phyloP scores from a whole-genome alignment of 2,329 filamentous ascomycete species.

The Waltergamsia citrina region DNA sequence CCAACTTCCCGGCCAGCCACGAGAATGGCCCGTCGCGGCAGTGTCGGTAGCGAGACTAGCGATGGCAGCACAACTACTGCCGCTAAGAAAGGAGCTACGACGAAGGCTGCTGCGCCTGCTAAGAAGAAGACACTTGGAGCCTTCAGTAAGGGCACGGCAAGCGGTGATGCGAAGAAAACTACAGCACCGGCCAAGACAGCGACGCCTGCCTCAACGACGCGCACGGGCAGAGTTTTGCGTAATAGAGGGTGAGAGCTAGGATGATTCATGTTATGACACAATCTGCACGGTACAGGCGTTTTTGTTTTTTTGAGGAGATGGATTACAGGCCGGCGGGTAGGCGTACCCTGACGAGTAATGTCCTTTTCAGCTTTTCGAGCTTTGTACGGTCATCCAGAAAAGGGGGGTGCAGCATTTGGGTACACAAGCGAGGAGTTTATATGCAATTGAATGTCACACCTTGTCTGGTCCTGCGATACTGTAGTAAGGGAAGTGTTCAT shows the following conservation, averaged over 20 bases:
- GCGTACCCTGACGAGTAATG: not conserved
- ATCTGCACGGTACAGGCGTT: constrained; percentile 2
- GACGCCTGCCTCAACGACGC: constrained; percentile 29
- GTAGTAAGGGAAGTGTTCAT: too few relatives aligned
- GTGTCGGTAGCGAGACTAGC: constrained; percentile 53
- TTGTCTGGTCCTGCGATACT: too few relatives aligned
- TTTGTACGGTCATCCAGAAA: too few relatives aligned
- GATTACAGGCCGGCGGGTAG: not conserved
- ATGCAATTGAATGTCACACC: not conserved
- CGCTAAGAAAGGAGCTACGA: constrained; percentile 40
- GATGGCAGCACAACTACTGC: constrained; percentile 57
- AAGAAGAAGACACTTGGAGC: constrained; percentile 43
- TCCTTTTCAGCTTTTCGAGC: too few relatives aligned
- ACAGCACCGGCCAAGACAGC: constrained; percentile 28
- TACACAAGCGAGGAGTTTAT: not conserved
- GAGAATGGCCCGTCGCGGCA: constrained; percentile 42
- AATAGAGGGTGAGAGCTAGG: constrained; percentile 32
- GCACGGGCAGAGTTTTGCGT: constrained; percentile 43
- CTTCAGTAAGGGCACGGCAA: constrained; percentile 39
- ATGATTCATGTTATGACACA: not conserved
- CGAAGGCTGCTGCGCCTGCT: constrained; percentile 22
- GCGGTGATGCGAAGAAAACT: constrained; percentile 38
- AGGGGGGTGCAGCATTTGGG: not conserved
- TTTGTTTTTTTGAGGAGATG: too few relatives aligned
- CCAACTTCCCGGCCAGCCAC: constrained; percentile 27